Percentiles rank a stretch among this genome's conserved stretches.
These are phyloP conservation scores for Drechslera avenae DNA, from an alignment of 2,329 filamentous ascomycete species.

Conservation along the genomic window DNA sequence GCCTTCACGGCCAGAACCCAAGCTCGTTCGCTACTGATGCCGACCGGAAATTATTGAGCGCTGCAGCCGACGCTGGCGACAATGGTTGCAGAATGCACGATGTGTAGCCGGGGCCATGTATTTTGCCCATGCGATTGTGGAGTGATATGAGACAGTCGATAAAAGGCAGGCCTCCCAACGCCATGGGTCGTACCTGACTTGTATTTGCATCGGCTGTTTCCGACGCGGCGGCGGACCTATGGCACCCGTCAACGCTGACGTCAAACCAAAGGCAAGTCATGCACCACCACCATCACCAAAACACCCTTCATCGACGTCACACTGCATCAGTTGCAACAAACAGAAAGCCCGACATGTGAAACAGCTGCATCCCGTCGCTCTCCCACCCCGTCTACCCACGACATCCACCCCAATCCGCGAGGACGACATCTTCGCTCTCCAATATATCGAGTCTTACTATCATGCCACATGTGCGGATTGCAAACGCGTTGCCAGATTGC, in stretches of 20 bases:
- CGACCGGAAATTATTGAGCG: conserved; percentile 2
- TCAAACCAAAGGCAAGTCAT: conserved; percentile 4
- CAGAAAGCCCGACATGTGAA: conserved; percentile 7
- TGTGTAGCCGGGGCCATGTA: neutral
- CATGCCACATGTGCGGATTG: neutral
- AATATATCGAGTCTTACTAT: conserved; percentile 2
- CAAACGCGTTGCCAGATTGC: conserved; percentile 1
- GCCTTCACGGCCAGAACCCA: conserved; percentile 2
- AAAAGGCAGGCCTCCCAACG: neutral
- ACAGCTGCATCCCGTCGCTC: conserved; percentile 5
- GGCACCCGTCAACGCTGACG: conserved; percentile 6
- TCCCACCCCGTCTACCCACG: neutral
- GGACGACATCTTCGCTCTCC: neutral
- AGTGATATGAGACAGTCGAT: neutral
- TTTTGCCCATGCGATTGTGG: no score
- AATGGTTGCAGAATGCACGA: neutral
- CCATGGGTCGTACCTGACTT: conserved; percentile 11
- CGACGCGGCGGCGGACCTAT: neutral
- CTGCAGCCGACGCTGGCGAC: neutral
- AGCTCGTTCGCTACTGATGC: neutral
- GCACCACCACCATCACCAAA: neutral
- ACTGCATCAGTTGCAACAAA: neutral
- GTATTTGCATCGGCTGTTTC: neutral
- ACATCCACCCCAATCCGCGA: neutral
- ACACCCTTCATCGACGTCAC: neutral